These are phyloP conservation scores for Ophiocordyceps camponoti-saundersi DNA, from an alignment of 2,329 filamentous ascomycete species.

Conservation along the genomic window DNA sequence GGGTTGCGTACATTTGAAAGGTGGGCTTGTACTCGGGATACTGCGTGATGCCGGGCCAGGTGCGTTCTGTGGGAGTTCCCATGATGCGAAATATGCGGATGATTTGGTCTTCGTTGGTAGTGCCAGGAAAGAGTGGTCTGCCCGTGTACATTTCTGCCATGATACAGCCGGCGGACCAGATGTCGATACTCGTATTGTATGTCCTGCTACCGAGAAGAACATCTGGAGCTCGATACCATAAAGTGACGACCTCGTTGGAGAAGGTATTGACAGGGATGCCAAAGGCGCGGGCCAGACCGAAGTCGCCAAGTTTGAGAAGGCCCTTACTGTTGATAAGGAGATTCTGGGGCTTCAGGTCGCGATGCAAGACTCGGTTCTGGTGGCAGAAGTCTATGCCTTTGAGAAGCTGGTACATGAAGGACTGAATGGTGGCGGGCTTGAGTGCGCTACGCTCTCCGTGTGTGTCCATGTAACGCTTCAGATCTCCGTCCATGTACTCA, in stretches of 20 bases:
- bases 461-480: conserved; percentile 98
- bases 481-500: conserved; percentile 94
- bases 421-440: conserved; percentile 84
- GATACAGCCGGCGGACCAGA: conserved; percentile 98
- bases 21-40: conserved; percentile 96
- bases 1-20: conserved; percentile 87
- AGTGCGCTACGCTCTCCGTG: conserved; percentile 78
- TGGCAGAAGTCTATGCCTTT: conserved; percentile 96
- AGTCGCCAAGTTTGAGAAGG: conserved; percentile 82
- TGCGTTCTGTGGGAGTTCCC: conserved; percentile 90
- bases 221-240: conserved; percentile 95
- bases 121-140: conserved; percentile 86
- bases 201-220: conserved; percentile 86
- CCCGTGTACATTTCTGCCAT: conserved; percentile 99
- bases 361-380: conserved; percentile 88
- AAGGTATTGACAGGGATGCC: conserved; percentile 97
- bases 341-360: conserved; percentile 92
- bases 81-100: conserved; percentile 96
- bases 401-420: conserved; percentile 96
- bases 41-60: conserved; percentile 87
- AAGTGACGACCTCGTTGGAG: conserved; percentile 90
- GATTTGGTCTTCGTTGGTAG: conserved; percentile 95
- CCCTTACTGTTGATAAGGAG: conserved; percentile 87
- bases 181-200: conserved; percentile 99
- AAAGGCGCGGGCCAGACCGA: conserved; percentile 84